Percentiles rank a stretch among this genome's conserved stretches.
phyloP scores from a whole-genome alignment of 306 rosid genomes.

The Potentilla sterilis region DNA sequence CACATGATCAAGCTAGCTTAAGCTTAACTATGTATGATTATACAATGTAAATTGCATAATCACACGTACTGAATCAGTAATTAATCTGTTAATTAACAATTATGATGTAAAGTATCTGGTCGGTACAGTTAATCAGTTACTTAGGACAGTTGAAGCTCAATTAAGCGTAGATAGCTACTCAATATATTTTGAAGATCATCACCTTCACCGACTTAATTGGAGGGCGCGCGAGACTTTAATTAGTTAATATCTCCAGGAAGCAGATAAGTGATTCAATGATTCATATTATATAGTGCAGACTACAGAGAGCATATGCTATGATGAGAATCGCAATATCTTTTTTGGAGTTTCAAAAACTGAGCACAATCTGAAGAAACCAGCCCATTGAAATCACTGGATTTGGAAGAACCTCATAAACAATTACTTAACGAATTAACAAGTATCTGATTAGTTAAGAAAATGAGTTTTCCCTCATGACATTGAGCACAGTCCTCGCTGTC shows the following conservation, averaged over 20 bases:
- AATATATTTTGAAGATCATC: background rate
- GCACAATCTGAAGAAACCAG: constrained; percentile 16
- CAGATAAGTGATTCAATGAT: background rate
- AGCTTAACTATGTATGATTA: background rate
- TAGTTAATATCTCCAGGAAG: constrained; percentile 1
- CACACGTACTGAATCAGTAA: constrained; percentile 4
- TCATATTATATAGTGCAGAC: background rate
- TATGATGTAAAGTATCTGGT: background rate
- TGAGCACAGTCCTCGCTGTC: constrained; percentile 21
- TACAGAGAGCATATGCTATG: constrained; percentile 15
- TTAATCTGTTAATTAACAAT: background rate
- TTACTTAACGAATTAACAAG: background rate
- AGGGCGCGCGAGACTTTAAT: background rate
- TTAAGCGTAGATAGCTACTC: background rate
- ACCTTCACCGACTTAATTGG: constrained; percentile 11
- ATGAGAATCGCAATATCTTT: constrained; percentile 11
- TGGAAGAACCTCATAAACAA: constrained; percentile 1
- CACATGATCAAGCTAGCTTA: background rate
- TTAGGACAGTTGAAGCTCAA: constrained; percentile 13
- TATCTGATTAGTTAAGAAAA: background rate
- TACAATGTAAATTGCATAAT: background rate
- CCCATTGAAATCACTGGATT: constrained; percentile 11
- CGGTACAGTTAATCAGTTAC: constrained; percentile 15
- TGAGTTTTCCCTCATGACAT: background rate
- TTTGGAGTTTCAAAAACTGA: constrained; percentile 17